Evolutionary conservation across 1,139 yeast genomes (phyloP), one percentile per base, ranked within the genome.

Genomic region (Nakaseomyces glabratus): DNA sequence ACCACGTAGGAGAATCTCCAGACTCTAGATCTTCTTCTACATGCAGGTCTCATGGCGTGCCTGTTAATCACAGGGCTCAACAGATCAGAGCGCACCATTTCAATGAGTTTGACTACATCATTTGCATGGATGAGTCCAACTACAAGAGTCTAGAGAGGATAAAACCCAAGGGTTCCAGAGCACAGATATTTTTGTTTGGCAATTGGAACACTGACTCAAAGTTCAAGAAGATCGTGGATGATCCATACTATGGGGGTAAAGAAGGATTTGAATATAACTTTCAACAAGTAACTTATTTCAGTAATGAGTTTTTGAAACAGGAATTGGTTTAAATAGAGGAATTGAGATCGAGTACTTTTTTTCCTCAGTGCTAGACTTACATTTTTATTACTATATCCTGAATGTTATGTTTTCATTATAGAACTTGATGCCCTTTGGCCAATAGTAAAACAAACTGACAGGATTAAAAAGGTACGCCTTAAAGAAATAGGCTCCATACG

Each of bases 161-260:
- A 57, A 66, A 69, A 42, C 95, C 95, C 1, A 60, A 67, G 25
- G 45, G 36, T 21, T 56, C 71, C 21, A 67, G 58, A 25, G 71
- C 81, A 1, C 59, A 60, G 28, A 68, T 81, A 10, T 64, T 61
- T 46, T 59, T 86, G 39, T 86, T 86, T 63, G 97, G 97, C 0
- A 73, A 79, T 18, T 86, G 65, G 78, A 68, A 73, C 41, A 70
- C 73, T 1, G 48, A 58, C 7, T 41, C 42, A 7, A 55, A 61
- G 26, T 73, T 68, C 45, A 66, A 66, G 17, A 64, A 59, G 32
- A 71, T 82, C 23, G 90, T 88, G 5, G 82, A 74, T 35, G 96
- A 88, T 57, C 97, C 97, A 1, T 88, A 88, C 60, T 88, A 86
- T 49, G 96, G 96, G 3, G 95, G 93, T 1, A 62, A 62, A 20